Conservation (phyloP, 306 rosid species). For the Cicer cuneatum region DNA sequence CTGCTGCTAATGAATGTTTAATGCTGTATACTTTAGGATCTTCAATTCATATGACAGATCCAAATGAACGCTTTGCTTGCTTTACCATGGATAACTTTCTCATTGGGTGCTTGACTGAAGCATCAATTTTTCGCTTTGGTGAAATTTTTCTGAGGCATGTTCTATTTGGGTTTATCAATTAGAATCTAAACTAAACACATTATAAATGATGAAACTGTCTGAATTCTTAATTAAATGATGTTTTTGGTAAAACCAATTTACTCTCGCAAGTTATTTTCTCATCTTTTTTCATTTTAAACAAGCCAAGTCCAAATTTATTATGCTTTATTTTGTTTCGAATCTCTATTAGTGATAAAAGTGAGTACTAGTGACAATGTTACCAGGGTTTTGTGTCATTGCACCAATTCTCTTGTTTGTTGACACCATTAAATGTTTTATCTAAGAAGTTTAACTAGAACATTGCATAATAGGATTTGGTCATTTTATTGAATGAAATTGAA, state of each 20-base stretch:
- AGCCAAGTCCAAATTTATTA: background rate
- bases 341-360: background rate
- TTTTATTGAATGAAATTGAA: slow-evolving; percentile 8
- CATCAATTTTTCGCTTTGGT: background rate
- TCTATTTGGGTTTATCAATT: background rate
- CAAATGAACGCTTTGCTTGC: background rate
- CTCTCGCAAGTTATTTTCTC: background rate
- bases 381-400: background rate
- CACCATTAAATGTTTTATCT: background rate
- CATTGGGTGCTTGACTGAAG: background rate
- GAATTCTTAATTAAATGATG: background rate
- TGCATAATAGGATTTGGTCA: background rate
- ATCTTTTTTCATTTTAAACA: background rate
- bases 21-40: background rate
- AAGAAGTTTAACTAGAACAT: background rate
- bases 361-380: background rate
- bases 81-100: background rate
- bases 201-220: background rate
- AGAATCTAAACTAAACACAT: background rate
- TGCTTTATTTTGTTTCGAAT: background rate
- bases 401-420: background rate
- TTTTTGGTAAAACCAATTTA: background rate
- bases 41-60: background rate
- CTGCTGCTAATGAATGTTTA: slow-evolving; percentile 3
- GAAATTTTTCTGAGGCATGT: background rate